A percentile compares a stretch with the other conserved stretches of the same genome.
Evolutionary conservation across 2,329 filamentous ascomycete genomes (phyloP).

Genomic region (Monilinia fructicola): DNA sequence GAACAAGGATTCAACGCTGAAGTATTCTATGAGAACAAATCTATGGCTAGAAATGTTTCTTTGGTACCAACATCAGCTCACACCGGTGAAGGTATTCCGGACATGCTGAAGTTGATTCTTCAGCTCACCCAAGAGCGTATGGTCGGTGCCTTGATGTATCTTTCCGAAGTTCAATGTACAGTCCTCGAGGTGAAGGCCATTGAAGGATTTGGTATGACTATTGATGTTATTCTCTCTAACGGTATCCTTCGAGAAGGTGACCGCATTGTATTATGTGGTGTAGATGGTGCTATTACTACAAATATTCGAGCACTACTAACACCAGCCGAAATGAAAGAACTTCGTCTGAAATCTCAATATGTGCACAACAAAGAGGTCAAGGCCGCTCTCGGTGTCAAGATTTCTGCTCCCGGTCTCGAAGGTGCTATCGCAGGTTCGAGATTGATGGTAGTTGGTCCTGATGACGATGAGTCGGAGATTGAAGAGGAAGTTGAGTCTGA

Average conservation of each 20-base stretch:
- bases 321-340: conserved; percentile 86
- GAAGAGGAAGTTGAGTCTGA: conserved; percentile 96
- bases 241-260: conserved; percentile 93
- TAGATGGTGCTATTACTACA: conserved; percentile 92
- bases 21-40: conserved; percentile 97
- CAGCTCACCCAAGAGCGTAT: conserved; percentile 95
- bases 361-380: conserved; percentile 99
- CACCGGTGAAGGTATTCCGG: conserved; percentile 98
- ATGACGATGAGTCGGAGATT: conserved; percentile 95
- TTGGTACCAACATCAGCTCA: conserved; percentile 95
- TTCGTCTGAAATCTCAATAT: conserved; percentile 93
- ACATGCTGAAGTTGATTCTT: conserved; percentile 95
- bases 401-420: conserved; percentile 92
- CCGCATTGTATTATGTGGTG: conserved; percentile 89
- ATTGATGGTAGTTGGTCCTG: conserved; percentile 87
- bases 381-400: conserved; percentile 97
- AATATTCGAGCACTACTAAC: conserved; percentile 94
- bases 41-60: conserved; percentile 91
- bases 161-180: conserved; percentile 95
- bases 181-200: conserved; percentile 99
- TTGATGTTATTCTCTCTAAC: conserved; percentile 95
- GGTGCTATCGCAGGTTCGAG: conserved; percentile 95
- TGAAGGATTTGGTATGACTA: conserved; percentile 97
- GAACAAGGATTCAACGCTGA: conserved; percentile 99
- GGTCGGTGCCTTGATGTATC: conserved; percentile 96